Evolutionary conservation across 1,284 basidiomycete species (phyloP).

Genomic region (Hemileccinum hortonii): DNA sequence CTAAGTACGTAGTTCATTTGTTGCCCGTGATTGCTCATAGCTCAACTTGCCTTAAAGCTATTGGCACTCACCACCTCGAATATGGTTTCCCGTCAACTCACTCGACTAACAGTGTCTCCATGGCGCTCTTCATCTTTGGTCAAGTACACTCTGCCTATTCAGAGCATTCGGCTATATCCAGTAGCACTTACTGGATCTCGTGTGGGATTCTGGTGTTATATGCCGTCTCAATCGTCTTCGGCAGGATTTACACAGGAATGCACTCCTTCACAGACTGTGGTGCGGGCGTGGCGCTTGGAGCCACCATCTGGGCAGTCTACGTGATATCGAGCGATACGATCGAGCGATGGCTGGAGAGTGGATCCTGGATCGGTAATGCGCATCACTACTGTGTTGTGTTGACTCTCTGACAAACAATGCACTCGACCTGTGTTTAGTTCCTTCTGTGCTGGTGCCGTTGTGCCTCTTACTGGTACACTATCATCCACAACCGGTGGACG

Average conservation of each 20-base stretch:
- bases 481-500: conserved; percentile 92
- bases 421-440: conserved; percentile 46
- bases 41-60: conserved; percentile 48
- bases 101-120: conserved; percentile 87
- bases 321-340: conserved; percentile 39
- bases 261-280: conserved; percentile 81
- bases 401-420: background rate
- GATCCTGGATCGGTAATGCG: conserved; percentile 54
- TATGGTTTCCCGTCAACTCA: conserved; percentile 98
- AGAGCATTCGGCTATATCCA: conserved; percentile 40
- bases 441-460: conserved; percentile 63
- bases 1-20: conserved; percentile 55
- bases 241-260: conserved; percentile 90
- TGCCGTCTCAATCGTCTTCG: conserved; percentile 79
- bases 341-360: conserved; percentile 50
- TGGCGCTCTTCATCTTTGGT: conserved; percentile 75
- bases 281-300: conserved; percentile 66
- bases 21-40: background rate
- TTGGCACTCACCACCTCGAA: conserved; percentile 82
- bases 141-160: conserved; percentile 50
- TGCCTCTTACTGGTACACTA: conserved; percentile 77
- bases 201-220: conserved; percentile 58
- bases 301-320: conserved; percentile 62
- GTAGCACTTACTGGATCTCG: conserved; percentile 43
- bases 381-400: background rate